These are phyloP conservation scores for Inga oerstediana DNA, from an alignment of 306 rosid genomes.

Conservation along the genomic window DNA sequence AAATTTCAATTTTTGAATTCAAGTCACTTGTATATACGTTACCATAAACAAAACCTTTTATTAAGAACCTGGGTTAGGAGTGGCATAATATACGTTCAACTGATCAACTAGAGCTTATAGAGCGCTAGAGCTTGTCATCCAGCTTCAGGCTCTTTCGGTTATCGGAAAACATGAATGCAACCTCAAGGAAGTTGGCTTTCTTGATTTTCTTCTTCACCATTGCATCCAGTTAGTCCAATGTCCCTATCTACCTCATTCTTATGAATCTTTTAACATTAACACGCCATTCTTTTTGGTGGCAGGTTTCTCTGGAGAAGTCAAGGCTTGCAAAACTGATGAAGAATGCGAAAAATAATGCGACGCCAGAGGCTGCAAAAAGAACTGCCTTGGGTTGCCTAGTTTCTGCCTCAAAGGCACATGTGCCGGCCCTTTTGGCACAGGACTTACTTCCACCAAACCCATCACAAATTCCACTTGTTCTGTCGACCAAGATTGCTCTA, in stretches of 20 bases:
- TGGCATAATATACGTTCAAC: background rate
- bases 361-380: background rate
- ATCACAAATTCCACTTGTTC: slow-evolving; percentile 17
- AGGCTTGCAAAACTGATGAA: slow-evolving; percentile 2
- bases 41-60: too few relatives aligned
- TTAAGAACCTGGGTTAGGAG: too few relatives aligned
- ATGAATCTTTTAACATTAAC: background rate
- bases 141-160: background rate
- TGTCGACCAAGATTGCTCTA: slow-evolving; percentile 14
- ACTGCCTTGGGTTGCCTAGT: slow-evolving; percentile 7
- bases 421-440: slow-evolving; percentile 17
- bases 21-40: too few relatives aligned
- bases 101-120: background rate
- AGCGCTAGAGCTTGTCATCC: background rate
- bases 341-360: slow-evolving; percentile 17
- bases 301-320: background rate
- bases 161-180: slow-evolving; percentile 14
- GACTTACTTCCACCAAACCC: background rate
- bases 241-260: background rate
- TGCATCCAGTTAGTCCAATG: slow-evolving; percentile 8
- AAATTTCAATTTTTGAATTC: background rate
- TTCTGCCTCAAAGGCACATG: background rate
- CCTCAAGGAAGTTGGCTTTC: slow-evolving; percentile 17
- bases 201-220: slow-evolving; percentile 6
- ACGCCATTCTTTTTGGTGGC: background rate